Evolutionary conservation across 129 eudicot genomes (phyloP), one percentile per base, ranked within the genome.

Genomic region (Solidago caesia): DNA sequence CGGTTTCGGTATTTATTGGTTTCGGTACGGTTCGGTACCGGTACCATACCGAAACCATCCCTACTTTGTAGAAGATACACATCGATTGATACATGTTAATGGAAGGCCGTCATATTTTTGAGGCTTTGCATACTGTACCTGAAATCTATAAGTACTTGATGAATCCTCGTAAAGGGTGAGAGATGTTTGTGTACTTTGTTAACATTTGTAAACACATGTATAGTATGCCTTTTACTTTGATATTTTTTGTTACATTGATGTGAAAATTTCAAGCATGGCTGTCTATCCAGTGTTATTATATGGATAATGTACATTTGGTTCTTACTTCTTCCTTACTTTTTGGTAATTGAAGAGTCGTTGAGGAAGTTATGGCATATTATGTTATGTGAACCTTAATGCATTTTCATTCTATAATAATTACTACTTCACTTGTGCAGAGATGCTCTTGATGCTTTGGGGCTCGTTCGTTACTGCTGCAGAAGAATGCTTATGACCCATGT

Each of bases 401-500:
- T 33, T 1, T 33, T 3, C 39, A 33, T 33, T 33, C 39, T 33
- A 3, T 33, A 14, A 43, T 74, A 10, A n/a, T 80, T 68, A 29
- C 72, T 61, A 42, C 52, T 56, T 72, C 74, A 65, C 44, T 66
- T 79, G 55, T 83, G 69, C 91, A 93, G 98, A 46, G 98, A 93
- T 80, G 98, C 98, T 49, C 92, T 90, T 57, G 98, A 93, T 88
- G 89, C 96, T 8, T 64, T 93, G 81, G 87, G 85, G 53, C 83
- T 93, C 82, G 96, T 90, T 46, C 98, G 97, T 4, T 93, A 90
- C 55, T 93, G 98, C 72, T 93, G 98, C 70, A 84, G 98, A 82
- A 88, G 97, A 74, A 93, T 93, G 98, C 87, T 93, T 66, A 93
- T 93, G 98, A 93, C 97, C 61, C 98, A 93, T 72, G 97, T 93